Conservation (phyloP, 225 moss, liverwort and hornwort genomes). For the Pseudoscleropodium purum region DNA sequence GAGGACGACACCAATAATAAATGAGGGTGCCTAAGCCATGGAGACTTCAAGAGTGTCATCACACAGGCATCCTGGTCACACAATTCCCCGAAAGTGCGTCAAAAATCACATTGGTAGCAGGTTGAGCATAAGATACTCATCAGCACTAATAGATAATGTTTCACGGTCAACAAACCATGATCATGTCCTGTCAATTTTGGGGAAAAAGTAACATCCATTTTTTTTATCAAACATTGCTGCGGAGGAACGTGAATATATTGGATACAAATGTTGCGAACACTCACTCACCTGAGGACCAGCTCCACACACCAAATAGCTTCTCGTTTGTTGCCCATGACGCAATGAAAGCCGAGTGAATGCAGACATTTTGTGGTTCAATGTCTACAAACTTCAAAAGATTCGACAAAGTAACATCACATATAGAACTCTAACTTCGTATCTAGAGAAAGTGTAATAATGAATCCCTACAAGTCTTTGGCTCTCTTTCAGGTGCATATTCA, state of each 20-base stretch:
- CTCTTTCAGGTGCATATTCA: background rate
- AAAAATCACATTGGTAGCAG: background rate
- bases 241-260: background rate
- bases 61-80: background rate
- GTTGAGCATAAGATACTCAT: background rate
- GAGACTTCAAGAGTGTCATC: background rate
- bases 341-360: background rate
- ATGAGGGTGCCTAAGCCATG: background rate
- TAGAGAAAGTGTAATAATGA: background rate
- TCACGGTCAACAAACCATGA: background rate
- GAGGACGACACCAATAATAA: background rate
- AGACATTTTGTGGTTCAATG: background rate
- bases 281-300: background rate
- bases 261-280: background rate
- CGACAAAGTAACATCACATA: background rate
- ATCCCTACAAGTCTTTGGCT: background rate
- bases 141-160: background rate
- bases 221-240: background rate
- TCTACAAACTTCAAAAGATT: background rate
- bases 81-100: background rate
- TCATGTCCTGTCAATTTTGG: background rate
- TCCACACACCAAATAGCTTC: background rate
- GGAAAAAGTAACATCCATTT: background rate
- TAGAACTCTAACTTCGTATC: background rate
- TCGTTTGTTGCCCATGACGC: background rate